A percentile compares a stretch with the other conserved stretches of the same genome.
These are phyloP conservation scores for Candida endomychidarum DNA, from an alignment of 805 yeast species.

Conservation along the genomic window DNA sequence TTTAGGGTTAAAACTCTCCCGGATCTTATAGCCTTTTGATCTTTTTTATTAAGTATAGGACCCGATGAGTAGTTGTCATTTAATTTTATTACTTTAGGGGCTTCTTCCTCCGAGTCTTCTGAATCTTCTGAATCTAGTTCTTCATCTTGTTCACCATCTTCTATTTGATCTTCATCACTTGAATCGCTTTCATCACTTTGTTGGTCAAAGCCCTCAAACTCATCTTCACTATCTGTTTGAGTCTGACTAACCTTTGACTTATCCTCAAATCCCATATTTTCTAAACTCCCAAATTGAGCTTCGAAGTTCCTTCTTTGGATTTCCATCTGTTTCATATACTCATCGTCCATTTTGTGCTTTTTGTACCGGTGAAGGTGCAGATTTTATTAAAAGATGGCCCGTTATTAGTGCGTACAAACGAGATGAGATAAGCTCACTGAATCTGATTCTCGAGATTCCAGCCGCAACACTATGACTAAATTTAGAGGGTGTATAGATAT, in stretches of 20 bases:
- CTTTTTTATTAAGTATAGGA: conserved; percentile 41
- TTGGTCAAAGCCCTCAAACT: conserved; percentile 11
- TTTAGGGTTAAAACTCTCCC: conserved; percentile 59
- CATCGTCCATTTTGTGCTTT: conserved; percentile 23
- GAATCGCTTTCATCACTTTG: neutral
- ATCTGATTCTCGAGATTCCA: too few relatives aligned
- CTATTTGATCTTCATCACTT: conserved; percentile 18
- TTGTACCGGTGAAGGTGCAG: too few relatives aligned
- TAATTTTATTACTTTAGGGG: conserved; percentile 52
- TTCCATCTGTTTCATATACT: conserved; percentile 42
- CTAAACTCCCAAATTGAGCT: conserved; percentile 61
- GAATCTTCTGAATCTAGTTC: conserved; percentile 8
- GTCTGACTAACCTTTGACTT: conserved; percentile 19
- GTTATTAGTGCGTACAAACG: too few relatives aligned
- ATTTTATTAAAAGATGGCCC: too few relatives aligned
- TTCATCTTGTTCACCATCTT: conserved; percentile 13
- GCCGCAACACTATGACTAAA: conserved; percentile 59
- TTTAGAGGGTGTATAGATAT: conserved; percentile 95
- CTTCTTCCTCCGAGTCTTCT: conserved; percentile 15
- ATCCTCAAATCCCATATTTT: conserved; percentile 40
- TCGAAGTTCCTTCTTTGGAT: conserved; percentile 59
- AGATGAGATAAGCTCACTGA: neutral
- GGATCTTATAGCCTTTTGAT: conserved; percentile 51
- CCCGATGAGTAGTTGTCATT: conserved; percentile 32
- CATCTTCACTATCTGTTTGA: conserved; percentile 20